Base-by-base conservation (phyloP, 257 asterid genomes). In the Solanum raphanifolium region DNA sequence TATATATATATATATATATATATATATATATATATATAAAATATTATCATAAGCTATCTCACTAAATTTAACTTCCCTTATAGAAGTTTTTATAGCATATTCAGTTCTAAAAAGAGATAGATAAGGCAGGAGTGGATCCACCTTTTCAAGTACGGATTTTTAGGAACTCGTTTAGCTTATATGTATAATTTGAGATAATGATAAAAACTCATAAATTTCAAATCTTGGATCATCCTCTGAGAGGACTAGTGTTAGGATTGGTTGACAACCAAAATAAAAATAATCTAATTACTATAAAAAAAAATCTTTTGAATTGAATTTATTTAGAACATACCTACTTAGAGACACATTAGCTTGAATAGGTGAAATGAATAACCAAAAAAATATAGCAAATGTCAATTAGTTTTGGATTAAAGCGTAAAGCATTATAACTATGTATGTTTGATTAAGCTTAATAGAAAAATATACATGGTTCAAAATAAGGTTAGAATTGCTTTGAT, bases 201-300 rank as follows among this genome's bases (percentile, higher is more conserved):
- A 7, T 18, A 20, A 18, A 55, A 20, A 20, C 2, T 55, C n/a
- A 55, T 18, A 2, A 55, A 20, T 11, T 55, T 20, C 11, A 55
- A 55, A 55, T 55, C 0, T 55, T 55, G 10, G 0, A 18, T 55
- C 0, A 6, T 18, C 2, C 1, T 18, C 1, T 18, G 0, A 3
- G 11, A 55, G 65, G 65, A 55, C 65, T 55, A 18, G n/a, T 6
- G 1, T 18, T 55, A 55, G 11, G 4, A 55, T 55, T 55, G 11
- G 11, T 55, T 55, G 10, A 55, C n/a, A 18, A 18, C 5, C 25
- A 55, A 55, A 18, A 55, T 55, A 16, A 18, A 52, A 6, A 52
- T 52, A 52, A 52, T 52, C 62, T 52, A 52, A 52, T 18, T 52
- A 52, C 9, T 52, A 2, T 48, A 0, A 52, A 15, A 52, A 16